Evolutionary conservation across 1,139 yeast species (phyloP).

Genomic region (Eremothecium gossypii): DNA sequence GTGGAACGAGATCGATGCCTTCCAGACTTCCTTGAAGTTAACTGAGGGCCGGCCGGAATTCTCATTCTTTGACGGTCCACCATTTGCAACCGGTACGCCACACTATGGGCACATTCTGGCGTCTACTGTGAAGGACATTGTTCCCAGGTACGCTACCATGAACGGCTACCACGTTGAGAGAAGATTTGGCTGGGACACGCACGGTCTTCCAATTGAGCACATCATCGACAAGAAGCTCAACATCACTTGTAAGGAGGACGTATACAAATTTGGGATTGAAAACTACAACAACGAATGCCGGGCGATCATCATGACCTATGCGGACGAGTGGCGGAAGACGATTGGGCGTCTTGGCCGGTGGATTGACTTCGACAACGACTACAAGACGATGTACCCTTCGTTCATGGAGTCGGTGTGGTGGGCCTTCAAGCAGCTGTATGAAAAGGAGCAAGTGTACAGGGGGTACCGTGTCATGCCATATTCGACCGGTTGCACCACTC

Average conservation of each 20-base stretch:
- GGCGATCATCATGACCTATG: conserved; percentile 93
- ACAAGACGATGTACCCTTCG: conserved; percentile 89
- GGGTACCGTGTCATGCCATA: conserved; percentile 98
- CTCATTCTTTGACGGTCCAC: conserved; percentile 97
- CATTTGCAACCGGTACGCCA: conserved; percentile 98
- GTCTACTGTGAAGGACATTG: conserved; percentile 92
- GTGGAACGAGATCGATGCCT: conserved; percentile 91
- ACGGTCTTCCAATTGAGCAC: conserved; percentile 96
- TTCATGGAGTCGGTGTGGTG: conserved; percentile 99
- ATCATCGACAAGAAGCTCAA: conserved; percentile 97
- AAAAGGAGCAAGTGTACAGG: conserved; percentile 81
- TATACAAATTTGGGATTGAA: conserved; percentile 85
- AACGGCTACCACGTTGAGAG: conserved; percentile 93
- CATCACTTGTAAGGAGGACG: conserved; percentile 88
- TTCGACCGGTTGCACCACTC: conserved; percentile 94
- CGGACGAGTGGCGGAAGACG: conserved; percentile 87
- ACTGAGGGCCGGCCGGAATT: conserved; percentile 82
- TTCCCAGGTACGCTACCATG: conserved; percentile 97
- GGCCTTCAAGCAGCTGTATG: conserved; percentile 85
- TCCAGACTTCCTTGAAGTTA: conserved; percentile 74
- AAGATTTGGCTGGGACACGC: conserved; percentile 99
- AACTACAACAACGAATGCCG: conserved; percentile 93
- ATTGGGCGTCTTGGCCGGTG: conserved; percentile 94
- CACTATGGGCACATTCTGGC: conserved; percentile 97
- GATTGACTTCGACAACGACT: conserved; percentile 98